Evolutionary conservation across 2,329 filamentous ascomycete species (phyloP).

Genomic region (Botryotinia calthae): DNA sequence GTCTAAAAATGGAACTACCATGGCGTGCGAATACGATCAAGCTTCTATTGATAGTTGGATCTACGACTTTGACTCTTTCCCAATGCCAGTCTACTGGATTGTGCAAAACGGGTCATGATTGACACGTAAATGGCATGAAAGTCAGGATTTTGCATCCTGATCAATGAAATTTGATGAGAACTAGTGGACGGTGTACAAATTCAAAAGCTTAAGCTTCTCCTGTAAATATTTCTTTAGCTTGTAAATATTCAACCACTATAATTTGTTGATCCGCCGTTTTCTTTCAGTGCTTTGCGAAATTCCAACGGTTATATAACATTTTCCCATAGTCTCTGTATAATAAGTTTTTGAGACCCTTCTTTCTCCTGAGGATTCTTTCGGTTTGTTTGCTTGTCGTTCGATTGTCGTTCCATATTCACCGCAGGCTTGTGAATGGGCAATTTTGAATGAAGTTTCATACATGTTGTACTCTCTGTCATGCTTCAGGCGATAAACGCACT

Average conservation of each 20-base stretch:
- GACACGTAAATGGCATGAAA: background rate
- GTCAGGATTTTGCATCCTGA: background rate
- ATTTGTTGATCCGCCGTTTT: background rate
- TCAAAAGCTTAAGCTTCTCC: background rate
- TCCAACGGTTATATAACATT: background rate
- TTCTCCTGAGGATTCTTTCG: background rate
- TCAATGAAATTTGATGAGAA: background rate
- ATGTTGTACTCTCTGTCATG: background rate
- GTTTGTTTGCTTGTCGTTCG: background rate
- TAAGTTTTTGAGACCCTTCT: background rate
- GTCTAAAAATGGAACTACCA: constrained; percentile 30
- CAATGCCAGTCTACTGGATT: constrained; percentile 27
- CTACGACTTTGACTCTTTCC: constrained; percentile 32
- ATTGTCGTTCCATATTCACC: background rate
- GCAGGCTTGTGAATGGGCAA: background rate
- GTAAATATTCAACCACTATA: background rate
- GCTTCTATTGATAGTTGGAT: constrained; percentile 36
- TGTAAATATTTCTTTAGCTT: background rate
- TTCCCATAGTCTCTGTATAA: background rate
- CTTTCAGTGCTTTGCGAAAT: background rate
- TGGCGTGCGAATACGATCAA: constrained; percentile 36
- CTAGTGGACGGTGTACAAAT: too few species aligned
- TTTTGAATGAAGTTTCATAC: background rate
- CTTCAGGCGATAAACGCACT: background rate
- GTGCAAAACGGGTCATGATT: background rate